Evolutionary conservation across 108 stramenopile genomes (phyloP).

Genomic region (Asterionellopsis glacialis): DNA sequence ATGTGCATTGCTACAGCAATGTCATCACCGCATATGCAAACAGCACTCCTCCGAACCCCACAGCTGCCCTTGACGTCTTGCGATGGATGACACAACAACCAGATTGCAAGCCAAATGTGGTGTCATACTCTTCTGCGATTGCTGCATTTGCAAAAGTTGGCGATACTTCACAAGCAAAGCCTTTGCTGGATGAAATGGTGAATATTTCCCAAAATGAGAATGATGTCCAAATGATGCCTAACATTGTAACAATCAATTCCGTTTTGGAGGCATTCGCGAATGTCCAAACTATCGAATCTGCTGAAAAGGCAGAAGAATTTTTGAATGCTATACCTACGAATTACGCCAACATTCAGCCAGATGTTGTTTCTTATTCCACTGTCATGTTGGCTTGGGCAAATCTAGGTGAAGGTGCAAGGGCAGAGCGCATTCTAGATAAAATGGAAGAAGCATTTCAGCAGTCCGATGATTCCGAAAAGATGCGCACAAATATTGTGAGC

Average conservation of each 20-base stretch:
- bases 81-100: neutral
- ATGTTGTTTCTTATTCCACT: slow-evolving; percentile 5
- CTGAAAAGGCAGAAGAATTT: slow-evolving; percentile 14
- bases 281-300: neutral
- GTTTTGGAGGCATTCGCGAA: slow-evolving; percentile 1
- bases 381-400: slow-evolving; percentile 5
- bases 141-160: neutral
- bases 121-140: neutral
- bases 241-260: slow-evolving; percentile 3
- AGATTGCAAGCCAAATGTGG: neutral
- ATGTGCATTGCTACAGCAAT: slow-evolving; percentile 47
- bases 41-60: slow-evolving; percentile 1
- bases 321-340: slow-evolving; percentile 18
- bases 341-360: slow-evolving; percentile 10
- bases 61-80: too few relatives aligned
- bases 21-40: slow-evolving; percentile 33
- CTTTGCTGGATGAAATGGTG: too few relatives aligned
- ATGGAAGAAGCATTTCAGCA: slow-evolving; percentile 9
- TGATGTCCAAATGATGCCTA: neutral
- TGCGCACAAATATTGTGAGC: slow-evolving; percentile 24
- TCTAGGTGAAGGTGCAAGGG: slow-evolving; percentile 1
- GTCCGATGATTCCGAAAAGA: slow-evolving; percentile 11
- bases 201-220: neutral
- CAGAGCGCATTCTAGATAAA: slow-evolving; percentile 2
- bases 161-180: neutral